Evolutionary conservation across 805 yeast genomes (phyloP), one percentile per base, ranked within the genome.

Genomic region (Candida easanensis): DNA sequence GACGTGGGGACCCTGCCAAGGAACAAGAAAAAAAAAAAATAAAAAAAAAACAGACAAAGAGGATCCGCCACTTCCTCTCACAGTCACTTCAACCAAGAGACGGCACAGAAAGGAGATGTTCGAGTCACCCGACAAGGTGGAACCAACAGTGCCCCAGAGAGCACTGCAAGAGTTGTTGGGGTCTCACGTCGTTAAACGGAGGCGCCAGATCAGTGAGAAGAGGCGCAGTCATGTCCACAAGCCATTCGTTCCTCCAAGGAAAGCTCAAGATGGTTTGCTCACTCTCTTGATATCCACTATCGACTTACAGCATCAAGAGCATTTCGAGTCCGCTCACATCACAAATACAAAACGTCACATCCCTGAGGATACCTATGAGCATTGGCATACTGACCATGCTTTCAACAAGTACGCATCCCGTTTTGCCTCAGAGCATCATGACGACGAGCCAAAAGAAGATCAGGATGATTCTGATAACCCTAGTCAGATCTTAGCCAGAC

Each of bases 321-420:
- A 32, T 23, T 19, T 19, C 13, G 35, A 32, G n/a, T 15, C 10
- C 4, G 15, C 35, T 5, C 8, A 7, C 4, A 7, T 14, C 5
- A 32, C 22, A 4, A 19, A 13, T 14, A 18, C 10, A 4, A 32
- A 19, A 15, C 6, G 8, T 10, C 15, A 32, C 22, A 38, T 40
- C 7, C 50, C 60, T 2, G 56, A 52, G 17, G 48, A 50, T 18
- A 55, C 58, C 2, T 57, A 45, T 38, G 61, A 57, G 39, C 40
- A 45, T 14, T 57, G 61, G 61, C 41, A 47, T 13, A 42, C 46
- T 25, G 56, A 52, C 22, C 26, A 26, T 8, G 33, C 42, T 6
- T 22, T 55, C 4, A 50, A 50, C 34, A 39, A 33, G 22, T 42
- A 39, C 37, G 41, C 51, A 7, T 19, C 23, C 5, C 40, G 39